Conservation (phyloP, 1,284 basidiomycete species). For the Cystobasidium slooffiae region DNA sequence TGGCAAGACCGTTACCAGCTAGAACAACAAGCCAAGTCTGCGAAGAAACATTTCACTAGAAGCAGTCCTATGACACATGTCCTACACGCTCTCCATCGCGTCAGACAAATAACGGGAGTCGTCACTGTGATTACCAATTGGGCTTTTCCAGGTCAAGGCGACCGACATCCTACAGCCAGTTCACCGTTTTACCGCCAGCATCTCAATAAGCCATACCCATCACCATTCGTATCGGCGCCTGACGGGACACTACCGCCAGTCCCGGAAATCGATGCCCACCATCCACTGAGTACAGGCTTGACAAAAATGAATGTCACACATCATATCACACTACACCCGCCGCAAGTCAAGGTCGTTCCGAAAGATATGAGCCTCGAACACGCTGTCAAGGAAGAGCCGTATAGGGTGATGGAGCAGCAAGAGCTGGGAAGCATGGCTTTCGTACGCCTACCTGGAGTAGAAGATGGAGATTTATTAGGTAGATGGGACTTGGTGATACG, state of each 20-base stretch:
- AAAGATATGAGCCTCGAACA: conserved; percentile 11
- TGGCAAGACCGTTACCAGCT: conserved; percentile 71
- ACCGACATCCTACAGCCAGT: conserved; percentile 63
- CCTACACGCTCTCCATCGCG: conserved; percentile 61
- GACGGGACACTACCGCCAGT: conserved; percentile 20
- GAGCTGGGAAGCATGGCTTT: conserved; percentile 39
- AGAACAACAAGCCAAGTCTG: conserved; percentile 61
- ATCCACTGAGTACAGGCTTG: conserved; percentile 9
- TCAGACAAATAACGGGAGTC: conserved; percentile 63
- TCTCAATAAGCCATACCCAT: conserved; percentile 50
- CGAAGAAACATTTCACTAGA: conserved; percentile 47
- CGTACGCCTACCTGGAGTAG: conserved; percentile 34
- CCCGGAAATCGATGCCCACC: conserved; percentile 9
- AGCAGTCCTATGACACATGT: conserved; percentile 61
- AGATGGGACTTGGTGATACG: conserved; percentile 37
- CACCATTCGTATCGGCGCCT: conserved; percentile 30
- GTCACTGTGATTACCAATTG: conserved; percentile 69
- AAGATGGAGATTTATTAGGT: conserved; percentile 32
- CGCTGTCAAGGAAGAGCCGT: conserved; percentile 34
- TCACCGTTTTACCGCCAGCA: conserved; percentile 61
- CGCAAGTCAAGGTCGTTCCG: conserved; percentile 33
- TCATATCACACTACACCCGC: conserved; percentile 60
- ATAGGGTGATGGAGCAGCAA: conserved; percentile 37
- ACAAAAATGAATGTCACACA: conserved; percentile 57
- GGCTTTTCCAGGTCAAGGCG: conserved; percentile 57